Evolutionary conservation across 2,329 filamentous ascomycete genomes (phyloP).

Genomic region (Amauroascus verrucosus): DNA sequence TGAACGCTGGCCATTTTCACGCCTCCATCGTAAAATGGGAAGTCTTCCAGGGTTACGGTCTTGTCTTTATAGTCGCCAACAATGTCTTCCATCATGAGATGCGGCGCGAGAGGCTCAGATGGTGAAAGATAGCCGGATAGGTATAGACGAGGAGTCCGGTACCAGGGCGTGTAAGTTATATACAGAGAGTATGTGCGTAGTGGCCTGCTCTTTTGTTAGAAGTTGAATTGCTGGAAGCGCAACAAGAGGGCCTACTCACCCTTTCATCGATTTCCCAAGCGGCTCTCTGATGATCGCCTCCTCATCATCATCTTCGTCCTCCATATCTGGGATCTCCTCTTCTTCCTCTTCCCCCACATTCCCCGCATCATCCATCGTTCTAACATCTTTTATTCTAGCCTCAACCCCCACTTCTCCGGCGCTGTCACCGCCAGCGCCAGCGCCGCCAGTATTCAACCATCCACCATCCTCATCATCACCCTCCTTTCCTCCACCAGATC

Average conservation of each 20-base stretch:
- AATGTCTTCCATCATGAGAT: conserved; percentile 92
- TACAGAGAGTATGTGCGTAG: conserved; percentile 94
- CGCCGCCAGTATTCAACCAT: conserved; percentile 80
- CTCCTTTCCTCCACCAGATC: conserved; percentile 30
- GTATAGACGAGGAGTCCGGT: conserved; percentile 89
- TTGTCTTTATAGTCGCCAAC: conserved; percentile 97
- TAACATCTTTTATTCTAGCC: conserved; percentile 66
- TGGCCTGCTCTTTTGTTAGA: conserved; percentile 44
- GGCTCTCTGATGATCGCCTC: conserved; percentile 88
- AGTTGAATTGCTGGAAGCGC: neutral
- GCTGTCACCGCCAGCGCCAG: conserved; percentile 44
- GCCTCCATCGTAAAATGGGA: conserved; percentile 81
- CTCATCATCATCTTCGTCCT: conserved; percentile 86
- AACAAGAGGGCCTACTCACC: conserved; percentile 37
- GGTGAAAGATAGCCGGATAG: conserved; percentile 77
- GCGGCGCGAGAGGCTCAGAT: conserved; percentile 69
- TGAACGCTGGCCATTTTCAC: conserved; percentile 96
- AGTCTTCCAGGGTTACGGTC: conserved; percentile 95
- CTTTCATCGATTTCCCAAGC: conserved; percentile 38
- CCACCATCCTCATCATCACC: conserved; percentile 65
- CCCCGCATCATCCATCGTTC: conserved; percentile 80
- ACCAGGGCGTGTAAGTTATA: conserved; percentile 96
- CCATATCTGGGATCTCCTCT: conserved; percentile 87
- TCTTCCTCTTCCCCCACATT: conserved; percentile 67
- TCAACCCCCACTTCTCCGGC: conserved; percentile 54